Conservation (phyloP, 768 basidiomycete species). For the Phlebiopsis gigantea region DNA sequence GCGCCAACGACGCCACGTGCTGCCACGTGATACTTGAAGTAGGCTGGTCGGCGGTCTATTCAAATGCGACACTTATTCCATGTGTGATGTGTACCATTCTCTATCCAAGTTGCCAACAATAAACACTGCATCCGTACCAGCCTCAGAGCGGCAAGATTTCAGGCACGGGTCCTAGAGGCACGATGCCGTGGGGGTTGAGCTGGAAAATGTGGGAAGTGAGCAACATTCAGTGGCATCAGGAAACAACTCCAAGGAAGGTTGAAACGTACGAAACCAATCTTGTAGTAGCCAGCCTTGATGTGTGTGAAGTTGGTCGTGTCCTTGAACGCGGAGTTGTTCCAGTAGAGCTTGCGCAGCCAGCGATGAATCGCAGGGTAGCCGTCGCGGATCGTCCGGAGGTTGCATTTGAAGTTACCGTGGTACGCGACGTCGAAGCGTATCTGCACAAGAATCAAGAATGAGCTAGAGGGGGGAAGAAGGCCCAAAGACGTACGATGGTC, state of each 20-base stretch:
- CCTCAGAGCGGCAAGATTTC: constrained; percentile 50
- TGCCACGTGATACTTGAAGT: too few species aligned
- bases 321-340: constrained; percentile 85
- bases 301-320: constrained; percentile 85
- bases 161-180: constrained; percentile 71
- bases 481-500: constrained; percentile 48
- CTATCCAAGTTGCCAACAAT: too few species aligned
- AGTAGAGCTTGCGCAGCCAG: constrained; percentile 90
- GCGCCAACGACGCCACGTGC: too few species aligned
- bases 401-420: constrained; percentile 91
- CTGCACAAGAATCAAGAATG: constrained; percentile 29
- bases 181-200: constrained; percentile 76
- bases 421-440: constrained; percentile 90
- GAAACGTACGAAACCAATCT: background rate
- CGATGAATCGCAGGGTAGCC: constrained; percentile 81
- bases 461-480: background rate
- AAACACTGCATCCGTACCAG: too few species aligned
- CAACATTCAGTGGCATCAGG: background rate
- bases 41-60: too few species aligned
- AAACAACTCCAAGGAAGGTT: too few species aligned
- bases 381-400: constrained; percentile 76
- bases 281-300: constrained; percentile 70
- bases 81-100: too few species aligned
- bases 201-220: constrained; percentile 22
- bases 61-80: too few species aligned